Conservation (phyloP, 352 stramenopile genomes). For the Globisporangium rhizosaccharum region DNA sequence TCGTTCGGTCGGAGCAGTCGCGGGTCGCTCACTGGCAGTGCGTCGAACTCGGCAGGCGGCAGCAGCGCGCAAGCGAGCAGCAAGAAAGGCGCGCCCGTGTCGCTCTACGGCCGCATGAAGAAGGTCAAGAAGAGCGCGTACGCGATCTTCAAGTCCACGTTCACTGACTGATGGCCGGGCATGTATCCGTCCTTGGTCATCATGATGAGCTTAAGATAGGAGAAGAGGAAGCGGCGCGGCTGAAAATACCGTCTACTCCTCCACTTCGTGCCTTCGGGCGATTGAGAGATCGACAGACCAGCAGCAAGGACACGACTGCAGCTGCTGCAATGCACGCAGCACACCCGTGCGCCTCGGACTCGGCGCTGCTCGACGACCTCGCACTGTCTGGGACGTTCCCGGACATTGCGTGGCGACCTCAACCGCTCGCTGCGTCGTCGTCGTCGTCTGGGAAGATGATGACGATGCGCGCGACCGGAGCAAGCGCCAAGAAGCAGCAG, state of each 20-base stretch:
- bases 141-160: conserved; percentile 80
- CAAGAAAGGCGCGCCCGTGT: conserved; percentile 29
- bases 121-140: conserved; percentile 75
- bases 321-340: background rate
- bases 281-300: too few species aligned
- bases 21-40: conserved; percentile 21
- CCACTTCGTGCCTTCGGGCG: too few species aligned
- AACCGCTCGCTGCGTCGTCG: conserved; percentile 4
- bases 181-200: too few species aligned
- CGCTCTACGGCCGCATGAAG: conserved; percentile 80
- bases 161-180: conserved; percentile 38
- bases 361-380: conserved; percentile 32
- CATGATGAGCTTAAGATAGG: too few species aligned
- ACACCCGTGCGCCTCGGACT: conserved; percentile 7
- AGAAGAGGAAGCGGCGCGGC: too few species aligned
- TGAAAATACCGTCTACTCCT: too few species aligned
- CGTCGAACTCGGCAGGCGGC: conserved; percentile 14
- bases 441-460: background rate
- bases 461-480: conserved; percentile 14
- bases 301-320: too few species aligned
- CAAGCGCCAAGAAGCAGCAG: conserved; percentile 12
- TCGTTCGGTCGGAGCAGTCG: conserved; percentile 17
- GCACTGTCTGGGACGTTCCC: conserved; percentile 23
- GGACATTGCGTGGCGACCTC: conserved; percentile 7
- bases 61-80: conserved; percentile 10